Evolutionary conservation across 2,329 filamentous ascomycete genomes (phyloP), one percentile per base, ranked within the genome.

Genomic region (Lecanicillium sp.): DNA sequence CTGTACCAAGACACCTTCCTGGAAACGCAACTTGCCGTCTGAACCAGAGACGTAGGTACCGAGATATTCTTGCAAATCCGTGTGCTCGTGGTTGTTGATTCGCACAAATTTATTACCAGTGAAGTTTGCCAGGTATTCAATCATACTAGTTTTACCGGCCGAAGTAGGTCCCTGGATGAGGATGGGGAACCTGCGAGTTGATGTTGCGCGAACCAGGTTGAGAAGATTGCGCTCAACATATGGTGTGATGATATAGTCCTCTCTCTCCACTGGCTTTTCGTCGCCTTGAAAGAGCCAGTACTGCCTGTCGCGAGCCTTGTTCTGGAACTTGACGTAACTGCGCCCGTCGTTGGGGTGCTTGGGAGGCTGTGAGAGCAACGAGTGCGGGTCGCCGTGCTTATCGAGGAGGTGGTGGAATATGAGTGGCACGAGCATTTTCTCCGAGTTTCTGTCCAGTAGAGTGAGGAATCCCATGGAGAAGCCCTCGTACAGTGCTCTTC

Each of bases 31-130:
- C 44, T 84, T 86, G 5, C 94, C 94, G 54, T 94, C 84, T 1
- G 79, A 64, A 17, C 82, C 85, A 3, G 92, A 96, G 2, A 95
- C 71, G 50, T 98, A 99, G 0, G 88, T 94, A 14, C 92, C 92
- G 5, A 99, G 68, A 53, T 99, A 99, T 57, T 99, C 94, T 60
- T 98, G 92, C 28, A 99, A 68, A 59, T 99, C 92, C 0, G 92
- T 98, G 55, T 98, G 92, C 56, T 99, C 94, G 61, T 99, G 92
- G 50, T 99, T 99, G 65, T 99, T 99, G 69, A 99, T 98, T 44
- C 92, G 80, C 31, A 98, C 88, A 55, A 97, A 98, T 54, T 86
- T 92, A 58, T 99, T 95, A 4, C 94, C 92, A 20, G 88, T 97
- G 40, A 86, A 84, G 54, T 94, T 92, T n/a, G 94, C 90, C 28